phyloP scores from a whole-genome alignment of 345 rosid species.

The Corchorus olitorius region DNA sequence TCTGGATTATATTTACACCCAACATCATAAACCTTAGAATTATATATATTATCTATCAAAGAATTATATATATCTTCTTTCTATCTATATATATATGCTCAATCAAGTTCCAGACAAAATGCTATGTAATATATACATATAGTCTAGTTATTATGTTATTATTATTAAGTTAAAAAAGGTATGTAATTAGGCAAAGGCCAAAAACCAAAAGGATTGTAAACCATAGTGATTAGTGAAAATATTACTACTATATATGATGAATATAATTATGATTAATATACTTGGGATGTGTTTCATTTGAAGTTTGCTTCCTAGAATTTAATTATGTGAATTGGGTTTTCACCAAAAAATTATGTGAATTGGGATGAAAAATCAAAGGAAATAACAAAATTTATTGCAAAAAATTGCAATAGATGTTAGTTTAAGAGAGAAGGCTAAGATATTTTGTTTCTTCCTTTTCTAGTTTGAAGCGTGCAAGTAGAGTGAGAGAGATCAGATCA shows the following conservation, averaged over 20 bases:
- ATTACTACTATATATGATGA: not conserved
- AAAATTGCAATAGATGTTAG: not conserved
- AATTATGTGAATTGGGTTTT: not conserved
- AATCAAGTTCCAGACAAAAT: not conserved
- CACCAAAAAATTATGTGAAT: not conserved
- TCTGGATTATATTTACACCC: constrained; percentile 86
- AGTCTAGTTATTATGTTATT: too few species aligned
- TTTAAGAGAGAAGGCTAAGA: not conserved
- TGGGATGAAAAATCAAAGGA: not conserved
- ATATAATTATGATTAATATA: not conserved
- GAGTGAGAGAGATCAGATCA: not conserved
- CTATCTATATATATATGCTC: not conserved
- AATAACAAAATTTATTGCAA: not conserved
- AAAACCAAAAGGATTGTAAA: not conserved
- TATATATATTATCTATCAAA: not conserved
- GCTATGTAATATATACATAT: too few species aligned
- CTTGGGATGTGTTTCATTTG: not conserved
- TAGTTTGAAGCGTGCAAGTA: not conserved
- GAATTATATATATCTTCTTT: too few species aligned
- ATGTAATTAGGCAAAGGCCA: not conserved
- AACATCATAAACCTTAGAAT: constrained; percentile 50
- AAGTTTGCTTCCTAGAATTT: not conserved
- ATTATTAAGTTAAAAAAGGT: not conserved
- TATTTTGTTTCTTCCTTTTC: not conserved
- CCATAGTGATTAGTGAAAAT: not conserved